These are phyloP conservation scores for Coniochaeta sp. DNA, from an alignment of 2,329 filamentous ascomycete species.

Conservation along the genomic window DNA sequence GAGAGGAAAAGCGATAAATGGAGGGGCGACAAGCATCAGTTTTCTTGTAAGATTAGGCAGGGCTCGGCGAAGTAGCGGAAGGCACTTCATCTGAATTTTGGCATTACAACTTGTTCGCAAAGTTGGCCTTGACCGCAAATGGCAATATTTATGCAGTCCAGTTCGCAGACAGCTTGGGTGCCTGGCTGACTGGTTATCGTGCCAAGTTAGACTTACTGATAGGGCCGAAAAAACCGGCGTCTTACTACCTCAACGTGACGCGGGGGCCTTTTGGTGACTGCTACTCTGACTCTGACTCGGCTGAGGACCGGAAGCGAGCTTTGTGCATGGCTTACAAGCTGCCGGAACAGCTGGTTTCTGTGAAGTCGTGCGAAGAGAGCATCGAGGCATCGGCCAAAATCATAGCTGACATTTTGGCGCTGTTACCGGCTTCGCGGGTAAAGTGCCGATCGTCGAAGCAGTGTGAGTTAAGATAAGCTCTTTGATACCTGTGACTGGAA, in stretches of 20 bases:
- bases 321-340: background rate
- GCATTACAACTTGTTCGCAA: background rate
- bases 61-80: background rate
- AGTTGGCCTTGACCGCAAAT: background rate
- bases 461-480: background rate
- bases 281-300: background rate
- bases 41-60: background rate
- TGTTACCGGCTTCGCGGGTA: conserved; percentile 4
- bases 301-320: background rate
- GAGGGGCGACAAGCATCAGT: background rate
- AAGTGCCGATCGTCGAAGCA: background rate
- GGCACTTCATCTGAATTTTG: background rate
- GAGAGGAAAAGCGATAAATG: background rate
- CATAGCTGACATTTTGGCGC: background rate
- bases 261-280: background rate
- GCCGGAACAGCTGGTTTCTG: background rate
- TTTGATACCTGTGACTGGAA: background rate
- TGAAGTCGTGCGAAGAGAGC: background rate
- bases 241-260: background rate
- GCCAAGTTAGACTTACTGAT: background rate
- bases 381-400: background rate
- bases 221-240: background rate
- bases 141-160: background rate
- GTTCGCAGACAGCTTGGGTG: background rate
- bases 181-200: background rate